Evolutionary conservation across 257 asterid genomes (phyloP).

Genomic region (Verbena officinalis): DNA sequence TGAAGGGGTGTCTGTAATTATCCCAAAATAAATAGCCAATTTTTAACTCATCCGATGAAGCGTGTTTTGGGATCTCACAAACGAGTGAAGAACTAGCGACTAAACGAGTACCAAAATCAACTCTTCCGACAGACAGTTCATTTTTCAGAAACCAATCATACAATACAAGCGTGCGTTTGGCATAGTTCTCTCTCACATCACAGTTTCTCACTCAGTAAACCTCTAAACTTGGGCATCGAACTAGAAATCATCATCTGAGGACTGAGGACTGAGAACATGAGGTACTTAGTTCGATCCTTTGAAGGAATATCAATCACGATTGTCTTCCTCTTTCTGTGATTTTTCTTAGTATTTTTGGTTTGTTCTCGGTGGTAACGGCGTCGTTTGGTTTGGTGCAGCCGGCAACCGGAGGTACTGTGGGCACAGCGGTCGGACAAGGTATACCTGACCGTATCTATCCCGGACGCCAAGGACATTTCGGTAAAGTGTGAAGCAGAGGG

Average conservation of each 20-base stretch:
- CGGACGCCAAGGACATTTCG: slow-evolving; percentile 76
- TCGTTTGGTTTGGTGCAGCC: slow-evolving; percentile 43
- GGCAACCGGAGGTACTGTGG: slow-evolving; percentile 93
- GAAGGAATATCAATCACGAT: not conserved
- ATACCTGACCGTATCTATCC: slow-evolving; percentile 74
- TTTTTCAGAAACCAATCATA: too few species aligned
- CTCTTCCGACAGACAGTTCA: too few species aligned
- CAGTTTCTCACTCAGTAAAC: too few species aligned
- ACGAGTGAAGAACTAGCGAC: too few species aligned
- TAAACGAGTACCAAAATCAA: too few species aligned
- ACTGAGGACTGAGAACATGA: too few species aligned
- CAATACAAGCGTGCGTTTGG: too few species aligned
- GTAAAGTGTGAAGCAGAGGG: slow-evolving; percentile 70
- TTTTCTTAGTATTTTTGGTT: not conserved
- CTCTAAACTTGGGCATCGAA: not conserved
- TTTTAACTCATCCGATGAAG: too few species aligned
- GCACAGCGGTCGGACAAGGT: slow-evolving; percentile 85
- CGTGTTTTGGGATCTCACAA: too few species aligned
- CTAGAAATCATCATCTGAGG: not conserved
- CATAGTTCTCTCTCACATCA: too few species aligned
- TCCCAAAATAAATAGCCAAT: too few species aligned
- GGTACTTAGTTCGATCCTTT: not conserved
- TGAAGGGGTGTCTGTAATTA: too few species aligned
- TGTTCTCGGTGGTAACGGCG: slow-evolving; percentile 16
- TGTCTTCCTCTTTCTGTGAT: not conserved